Conservation (phyloP, 2,329 filamentous ascomycete species). For the Meredithiella fracta region DNA sequence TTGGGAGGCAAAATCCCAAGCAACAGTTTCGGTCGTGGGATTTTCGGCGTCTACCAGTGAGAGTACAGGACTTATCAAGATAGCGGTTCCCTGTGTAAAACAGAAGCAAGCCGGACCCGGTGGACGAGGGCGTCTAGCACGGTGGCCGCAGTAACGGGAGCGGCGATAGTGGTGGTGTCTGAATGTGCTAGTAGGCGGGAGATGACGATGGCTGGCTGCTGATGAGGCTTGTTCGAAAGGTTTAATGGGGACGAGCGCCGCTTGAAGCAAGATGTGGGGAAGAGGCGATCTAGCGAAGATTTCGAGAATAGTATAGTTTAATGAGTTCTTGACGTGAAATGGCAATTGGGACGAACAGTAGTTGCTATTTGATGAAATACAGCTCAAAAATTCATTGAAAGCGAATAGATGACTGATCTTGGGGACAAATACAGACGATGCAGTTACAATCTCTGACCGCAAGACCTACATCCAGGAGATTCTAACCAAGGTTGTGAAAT, state of each 20-base stretch:
- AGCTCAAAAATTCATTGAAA: too few species aligned
- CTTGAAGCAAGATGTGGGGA: not conserved
- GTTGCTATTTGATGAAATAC: too few species aligned
- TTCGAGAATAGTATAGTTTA: not conserved
- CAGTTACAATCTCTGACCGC: too few species aligned
- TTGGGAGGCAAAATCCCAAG: constrained; percentile 6
- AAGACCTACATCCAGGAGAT: too few species aligned
- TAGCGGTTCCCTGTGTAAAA: constrained; percentile 8
- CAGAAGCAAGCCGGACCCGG: not conserved
- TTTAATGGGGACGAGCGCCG: not conserved
- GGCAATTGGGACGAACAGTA: too few species aligned
- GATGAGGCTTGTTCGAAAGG: not conserved
- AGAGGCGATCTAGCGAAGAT: not conserved
- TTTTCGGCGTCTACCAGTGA: constrained; percentile 11
- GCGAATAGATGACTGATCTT: too few species aligned
- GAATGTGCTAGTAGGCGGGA: not conserved
- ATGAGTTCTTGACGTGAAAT: not conserved
- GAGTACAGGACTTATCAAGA: constrained; percentile 2
- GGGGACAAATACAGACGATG: too few species aligned
- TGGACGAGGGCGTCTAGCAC: not conserved
- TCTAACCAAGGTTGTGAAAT: too few species aligned
- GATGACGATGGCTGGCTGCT: not conserved
- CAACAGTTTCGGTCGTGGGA: constrained; percentile 9
- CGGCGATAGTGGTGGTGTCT: not conserved
- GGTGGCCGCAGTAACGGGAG: not conserved